Percentiles rank a stretch among this genome's conserved stretches.
Conservation (phyloP, 208 protist genomes). For the Angomonas deanei region DNA sequence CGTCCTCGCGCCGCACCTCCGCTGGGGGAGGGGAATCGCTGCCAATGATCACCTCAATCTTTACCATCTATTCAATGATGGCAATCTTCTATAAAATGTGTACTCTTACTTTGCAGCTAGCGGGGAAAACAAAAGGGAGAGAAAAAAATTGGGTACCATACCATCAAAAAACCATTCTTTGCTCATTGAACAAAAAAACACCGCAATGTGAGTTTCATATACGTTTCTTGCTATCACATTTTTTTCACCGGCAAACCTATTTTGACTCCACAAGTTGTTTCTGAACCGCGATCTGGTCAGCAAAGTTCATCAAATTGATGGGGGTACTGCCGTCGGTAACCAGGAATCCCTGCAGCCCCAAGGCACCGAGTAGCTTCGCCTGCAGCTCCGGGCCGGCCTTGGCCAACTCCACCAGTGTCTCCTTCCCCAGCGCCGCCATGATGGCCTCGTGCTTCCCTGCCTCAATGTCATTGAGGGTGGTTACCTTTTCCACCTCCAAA, state of each 20-base stretch:
- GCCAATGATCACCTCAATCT: constrained; percentile 1
- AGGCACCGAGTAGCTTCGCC: constrained; percentile 52
- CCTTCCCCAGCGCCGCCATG: constrained; percentile 79
- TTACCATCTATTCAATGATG: background rate
- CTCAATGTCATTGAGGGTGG: constrained; percentile 54
- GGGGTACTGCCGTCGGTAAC: constrained; percentile 79
- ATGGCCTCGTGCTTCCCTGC: constrained; percentile 65
- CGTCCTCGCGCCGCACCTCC: background rate
- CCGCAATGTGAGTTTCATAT: too few relatives aligned
- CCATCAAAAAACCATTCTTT: background rate
- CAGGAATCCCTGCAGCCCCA: constrained; percentile 83
- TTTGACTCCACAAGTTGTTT: too few relatives aligned
- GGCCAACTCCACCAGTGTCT: constrained; percentile 85
- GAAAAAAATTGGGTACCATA: background rate
- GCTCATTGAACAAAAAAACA: too few relatives aligned
- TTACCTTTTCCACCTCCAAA: constrained; percentile 65
- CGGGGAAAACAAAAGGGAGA: background rate
- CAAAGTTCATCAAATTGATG: constrained; percentile 88
- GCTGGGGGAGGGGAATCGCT: background rate
- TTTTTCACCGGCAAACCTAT: too few relatives aligned
- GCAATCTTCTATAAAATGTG: background rate
- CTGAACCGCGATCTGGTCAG: constrained; percentile 57
- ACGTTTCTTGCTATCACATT: too few relatives aligned
- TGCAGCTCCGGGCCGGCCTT: constrained; percentile 87
- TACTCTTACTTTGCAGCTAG: too few relatives aligned